phyloP scores from a whole-genome alignment of 2,329 filamentous ascomycete species.

The Rutstroemia sp. region DNA sequence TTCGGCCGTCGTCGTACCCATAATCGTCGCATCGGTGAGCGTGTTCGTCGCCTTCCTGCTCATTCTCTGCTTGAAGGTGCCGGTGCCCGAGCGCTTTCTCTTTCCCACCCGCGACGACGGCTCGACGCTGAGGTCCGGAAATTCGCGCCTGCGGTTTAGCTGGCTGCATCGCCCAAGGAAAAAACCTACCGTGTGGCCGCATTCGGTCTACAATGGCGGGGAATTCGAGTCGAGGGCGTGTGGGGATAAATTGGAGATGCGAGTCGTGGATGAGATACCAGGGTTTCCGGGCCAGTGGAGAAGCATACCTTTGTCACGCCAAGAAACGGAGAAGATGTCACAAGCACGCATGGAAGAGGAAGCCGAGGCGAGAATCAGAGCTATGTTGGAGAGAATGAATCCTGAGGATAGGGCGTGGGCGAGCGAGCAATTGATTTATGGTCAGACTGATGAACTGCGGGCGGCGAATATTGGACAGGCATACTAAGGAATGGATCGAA shows the following conservation, averaged over 20 bases:
- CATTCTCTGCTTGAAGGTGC: constrained; percentile 4
- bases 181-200: constrained; percentile 3
- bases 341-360: constrained; percentile 8
- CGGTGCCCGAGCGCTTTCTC: background rate
- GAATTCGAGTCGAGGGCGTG: background rate
- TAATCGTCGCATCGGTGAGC: constrained; percentile 6
- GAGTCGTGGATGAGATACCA: constrained; percentile 2
- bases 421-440: constrained; percentile 9
- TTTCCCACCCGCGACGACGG: background rate
- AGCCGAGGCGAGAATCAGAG: constrained; percentile 4
- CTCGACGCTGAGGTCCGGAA: background rate
- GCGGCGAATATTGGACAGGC: constrained; percentile 1
- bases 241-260: constrained; percentile 1
- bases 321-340: constrained; percentile 3
- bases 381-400: constrained; percentile 8
- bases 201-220: constrained; percentile 4
- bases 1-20: constrained; percentile 2
- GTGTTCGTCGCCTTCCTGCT: constrained; percentile 5
- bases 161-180: constrained; percentile 1
- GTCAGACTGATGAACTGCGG: constrained; percentile 1
- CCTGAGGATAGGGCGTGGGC: constrained; percentile 8
- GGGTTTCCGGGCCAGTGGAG: background rate
- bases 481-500: background rate
- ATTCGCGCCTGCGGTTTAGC: background rate
- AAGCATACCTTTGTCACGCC: background rate